Conservation (phyloP, 2,329 filamentous ascomycete species). For the Aaosphaeria pasadenensis region DNA sequence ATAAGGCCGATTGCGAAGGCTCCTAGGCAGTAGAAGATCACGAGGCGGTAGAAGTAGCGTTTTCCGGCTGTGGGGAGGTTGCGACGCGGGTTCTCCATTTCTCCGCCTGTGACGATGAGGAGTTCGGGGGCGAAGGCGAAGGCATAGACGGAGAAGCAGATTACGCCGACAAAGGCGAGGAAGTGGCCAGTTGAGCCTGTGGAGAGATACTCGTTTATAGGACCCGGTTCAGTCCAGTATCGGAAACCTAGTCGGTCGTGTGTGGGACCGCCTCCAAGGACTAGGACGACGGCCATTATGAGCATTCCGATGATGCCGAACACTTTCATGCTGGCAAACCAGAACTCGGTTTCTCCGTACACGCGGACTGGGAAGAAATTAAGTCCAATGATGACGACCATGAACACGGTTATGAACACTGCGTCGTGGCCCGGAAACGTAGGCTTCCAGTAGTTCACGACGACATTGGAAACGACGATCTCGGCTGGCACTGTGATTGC, state of each 20-base stretch:
- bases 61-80: slow-evolving; percentile 54
- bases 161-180: slow-evolving; percentile 54
- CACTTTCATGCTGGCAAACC: slow-evolving; percentile 51
- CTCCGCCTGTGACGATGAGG: slow-evolving; percentile 36
- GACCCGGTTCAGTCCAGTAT: slow-evolving; percentile 64
- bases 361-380: slow-evolving; percentile 37
- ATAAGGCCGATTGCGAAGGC: slow-evolving; percentile 59
- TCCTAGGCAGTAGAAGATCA: slow-evolving; percentile 53
- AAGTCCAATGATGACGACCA: slow-evolving; percentile 29
- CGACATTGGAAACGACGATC: slow-evolving; percentile 32
- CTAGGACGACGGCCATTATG: slow-evolving; percentile 27
- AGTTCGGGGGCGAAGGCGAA: slow-evolving; percentile 16
- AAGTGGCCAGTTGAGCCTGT: slow-evolving; percentile 59
- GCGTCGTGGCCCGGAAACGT: slow-evolving; percentile 25
- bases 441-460: slow-evolving; percentile 33
- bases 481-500: slow-evolving; percentile 35
- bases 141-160: slow-evolving; percentile 35
- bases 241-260: slow-evolving; percentile 53
- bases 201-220: slow-evolving; percentile 49
- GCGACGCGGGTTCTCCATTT: slow-evolving; percentile 34
- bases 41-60: slow-evolving; percentile 54
- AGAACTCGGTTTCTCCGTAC: slow-evolving; percentile 47
- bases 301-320: slow-evolving; percentile 34
- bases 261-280: slow-evolving; percentile 35
- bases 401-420: slow-evolving; percentile 35